Conservation (phyloP, 129 eudicot genomes). For the Logfia minima region DNA sequence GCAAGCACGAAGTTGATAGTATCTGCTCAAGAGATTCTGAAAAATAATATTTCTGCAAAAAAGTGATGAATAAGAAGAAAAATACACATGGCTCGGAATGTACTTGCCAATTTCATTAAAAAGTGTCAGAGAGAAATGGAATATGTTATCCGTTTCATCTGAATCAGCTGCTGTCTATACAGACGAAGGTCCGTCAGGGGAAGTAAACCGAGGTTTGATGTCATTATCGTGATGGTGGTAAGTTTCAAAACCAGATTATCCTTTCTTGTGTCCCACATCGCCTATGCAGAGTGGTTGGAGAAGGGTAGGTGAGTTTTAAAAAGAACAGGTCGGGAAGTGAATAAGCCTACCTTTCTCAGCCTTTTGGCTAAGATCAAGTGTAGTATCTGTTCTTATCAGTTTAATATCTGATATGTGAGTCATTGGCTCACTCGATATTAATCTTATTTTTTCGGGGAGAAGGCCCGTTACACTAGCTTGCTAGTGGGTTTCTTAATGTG, state of each 20-base stretch:
- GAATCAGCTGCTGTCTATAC: no score
- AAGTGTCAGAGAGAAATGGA: no score
- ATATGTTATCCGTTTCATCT: no score
- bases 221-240: no score
- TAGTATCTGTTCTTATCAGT: not conserved
- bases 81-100: not conserved
- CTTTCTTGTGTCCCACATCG: not conserved
- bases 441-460: not conserved
- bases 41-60: not conserved
- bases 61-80: not conserved
- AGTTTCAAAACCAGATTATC: not conserved
- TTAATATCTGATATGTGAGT: not conserved
- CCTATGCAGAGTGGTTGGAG: not conserved
- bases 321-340: not conserved
- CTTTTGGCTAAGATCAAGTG: constrained; percentile 75
- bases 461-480: no score
- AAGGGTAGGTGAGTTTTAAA: not conserved
- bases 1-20: not conserved
- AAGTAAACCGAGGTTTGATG: no score
- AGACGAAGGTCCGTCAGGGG: no score
- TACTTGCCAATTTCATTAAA: not conserved
- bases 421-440: not conserved
- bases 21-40: not conserved
- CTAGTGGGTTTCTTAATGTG: no score
- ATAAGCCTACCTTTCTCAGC: constrained; percentile 58